Percentiles rank a stretch among this genome's conserved stretches.
These are phyloP conservation scores for Beauveria medogensis DNA, from an alignment of 2,329 filamentous ascomycete genomes.

Conservation along the genomic window DNA sequence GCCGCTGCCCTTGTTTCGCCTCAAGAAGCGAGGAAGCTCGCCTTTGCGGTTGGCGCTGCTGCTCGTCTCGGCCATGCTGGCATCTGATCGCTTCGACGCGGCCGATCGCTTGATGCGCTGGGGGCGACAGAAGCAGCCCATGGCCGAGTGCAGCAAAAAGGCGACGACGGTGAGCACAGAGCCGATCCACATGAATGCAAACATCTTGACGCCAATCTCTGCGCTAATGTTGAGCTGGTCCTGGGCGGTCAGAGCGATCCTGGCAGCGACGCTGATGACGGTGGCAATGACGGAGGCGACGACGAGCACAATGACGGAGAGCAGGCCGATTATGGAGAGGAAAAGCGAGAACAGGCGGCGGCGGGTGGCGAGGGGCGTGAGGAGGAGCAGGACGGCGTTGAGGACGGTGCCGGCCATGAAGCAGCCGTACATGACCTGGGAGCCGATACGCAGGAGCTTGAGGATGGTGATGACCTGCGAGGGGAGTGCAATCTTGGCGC, in stretches of 20 bases:
- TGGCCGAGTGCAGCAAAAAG: conserved; percentile 63
- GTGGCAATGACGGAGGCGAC: conserved; percentile 70
- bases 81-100: background rate
- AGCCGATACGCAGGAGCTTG: conserved; percentile 63
- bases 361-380: conserved; percentile 47
- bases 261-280: conserved; percentile 75
- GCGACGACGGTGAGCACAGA: conserved; percentile 58
- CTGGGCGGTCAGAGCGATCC: conserved; percentile 63
- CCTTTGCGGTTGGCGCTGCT: background rate
- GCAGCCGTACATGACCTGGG: conserved; percentile 81
- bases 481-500: conserved; percentile 76
- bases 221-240: conserved; percentile 69
- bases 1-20: background rate
- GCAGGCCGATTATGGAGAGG: conserved; percentile 58
- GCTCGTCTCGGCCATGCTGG: conserved; percentile 3
- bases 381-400: conserved; percentile 63
- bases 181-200: conserved; percentile 85
- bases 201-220: conserved; percentile 63
- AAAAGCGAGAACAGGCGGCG: conserved; percentile 59
- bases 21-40: conserved; percentile 1
- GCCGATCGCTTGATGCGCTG: conserved; percentile 10
- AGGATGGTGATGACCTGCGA: conserved; percentile 65
- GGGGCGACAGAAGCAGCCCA: conserved; percentile 65
- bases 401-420: conserved; percentile 67
- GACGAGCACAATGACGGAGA: conserved; percentile 58